phyloP scores from a whole-genome alignment of 2,329 filamentous ascomycete genomes.

The Metarhizium anisopliae region DNA sequence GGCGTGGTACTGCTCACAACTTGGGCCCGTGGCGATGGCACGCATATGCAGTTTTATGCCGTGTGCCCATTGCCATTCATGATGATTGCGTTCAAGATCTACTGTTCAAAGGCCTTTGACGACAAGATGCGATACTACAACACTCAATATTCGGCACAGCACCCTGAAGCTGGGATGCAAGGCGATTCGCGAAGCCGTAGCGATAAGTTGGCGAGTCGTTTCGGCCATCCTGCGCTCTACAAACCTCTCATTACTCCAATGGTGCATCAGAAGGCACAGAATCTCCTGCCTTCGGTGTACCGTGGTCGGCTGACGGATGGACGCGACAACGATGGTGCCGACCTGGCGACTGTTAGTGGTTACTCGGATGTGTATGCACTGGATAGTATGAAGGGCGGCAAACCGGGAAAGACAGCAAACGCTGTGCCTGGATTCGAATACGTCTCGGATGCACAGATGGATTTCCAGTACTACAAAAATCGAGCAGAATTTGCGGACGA shows the following conservation, averaged over 20 bases:
- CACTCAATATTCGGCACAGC: constrained; percentile 46
- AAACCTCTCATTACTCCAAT: constrained; percentile 86
- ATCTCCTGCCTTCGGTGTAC: constrained; percentile 78
- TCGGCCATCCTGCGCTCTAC: constrained; percentile 87
- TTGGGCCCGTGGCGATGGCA: constrained; percentile 57
- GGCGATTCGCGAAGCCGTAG: constrained; percentile 45
- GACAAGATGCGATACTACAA: constrained; percentile 73
- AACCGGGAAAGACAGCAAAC: constrained; percentile 35
- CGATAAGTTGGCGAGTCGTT: constrained; percentile 66
- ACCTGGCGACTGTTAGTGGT: constrained; percentile 52
- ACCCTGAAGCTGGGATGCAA: constrained; percentile 32
- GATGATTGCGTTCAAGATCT: constrained; percentile 77
- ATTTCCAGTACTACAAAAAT: constrained; percentile 89
- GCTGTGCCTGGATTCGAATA: constrained; percentile 72
- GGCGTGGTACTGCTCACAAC: constrained; percentile 68
- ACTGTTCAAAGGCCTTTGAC: constrained; percentile 70
- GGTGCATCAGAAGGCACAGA: constrained; percentile 86
- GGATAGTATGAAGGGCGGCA: constrained; percentile 60
- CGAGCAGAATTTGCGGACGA: constrained; percentile 80
- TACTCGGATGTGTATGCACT: constrained; percentile 78
- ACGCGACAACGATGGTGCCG: constrained; percentile 47
- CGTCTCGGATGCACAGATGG: constrained; percentile 75
- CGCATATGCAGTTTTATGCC: constrained; percentile 52
- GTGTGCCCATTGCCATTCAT: constrained; percentile 70
- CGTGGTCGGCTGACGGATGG: constrained; percentile 67